Evolutionary conservation across 228 moss, liverwort and hornwort genomes (phyloP).

Genomic region (Sphagnum magellanicum): DNA sequence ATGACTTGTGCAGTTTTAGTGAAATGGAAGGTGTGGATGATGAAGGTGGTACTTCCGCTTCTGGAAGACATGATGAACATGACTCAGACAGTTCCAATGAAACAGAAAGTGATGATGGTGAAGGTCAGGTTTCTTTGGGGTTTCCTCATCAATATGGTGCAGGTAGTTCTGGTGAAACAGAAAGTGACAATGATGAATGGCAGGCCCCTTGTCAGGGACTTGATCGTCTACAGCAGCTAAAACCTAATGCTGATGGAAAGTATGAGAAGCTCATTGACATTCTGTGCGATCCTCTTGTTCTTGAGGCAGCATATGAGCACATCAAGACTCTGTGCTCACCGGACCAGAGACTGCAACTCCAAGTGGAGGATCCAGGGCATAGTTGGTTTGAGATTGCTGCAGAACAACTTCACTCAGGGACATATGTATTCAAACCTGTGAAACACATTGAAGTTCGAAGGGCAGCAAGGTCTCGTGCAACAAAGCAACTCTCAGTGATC

Average conservation of each 20-base stretch:
- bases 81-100: slow-evolving; percentile 7
- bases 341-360: slow-evolving; percentile 13
- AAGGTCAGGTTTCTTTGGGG: background rate
- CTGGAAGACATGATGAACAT: slow-evolving; percentile 27
- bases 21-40: slow-evolving; percentile 3
- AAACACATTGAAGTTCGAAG: slow-evolving; percentile 15
- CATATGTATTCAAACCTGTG: slow-evolving; percentile 22
- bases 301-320: slow-evolving; percentile 33
- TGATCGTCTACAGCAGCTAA: slow-evolving; percentile 15
- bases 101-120: slow-evolving; percentile 5
- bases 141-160: background rate
- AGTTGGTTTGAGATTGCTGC: slow-evolving; percentile 44
- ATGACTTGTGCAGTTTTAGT: slow-evolving; percentile 2
- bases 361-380: slow-evolving; percentile 23
- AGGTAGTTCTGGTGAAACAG: slow-evolving; percentile 5
- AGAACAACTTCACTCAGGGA: slow-evolving; percentile 17
- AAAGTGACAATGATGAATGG: background rate
- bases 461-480: slow-evolving; percentile 27
- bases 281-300: slow-evolving; percentile 28
- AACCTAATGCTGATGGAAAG: slow-evolving; percentile 25
- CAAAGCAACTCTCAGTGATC: slow-evolving; percentile 22
- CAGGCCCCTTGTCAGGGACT: too few species aligned
- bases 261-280: slow-evolving; percentile 24
- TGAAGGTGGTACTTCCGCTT: slow-evolving; percentile 17
- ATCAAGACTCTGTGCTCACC: slow-evolving; percentile 28